These are phyloP conservation scores for Coniosporium tulheliwenetii DNA, from an alignment of 2,329 filamentous ascomycete species.

Conservation along the genomic window DNA sequence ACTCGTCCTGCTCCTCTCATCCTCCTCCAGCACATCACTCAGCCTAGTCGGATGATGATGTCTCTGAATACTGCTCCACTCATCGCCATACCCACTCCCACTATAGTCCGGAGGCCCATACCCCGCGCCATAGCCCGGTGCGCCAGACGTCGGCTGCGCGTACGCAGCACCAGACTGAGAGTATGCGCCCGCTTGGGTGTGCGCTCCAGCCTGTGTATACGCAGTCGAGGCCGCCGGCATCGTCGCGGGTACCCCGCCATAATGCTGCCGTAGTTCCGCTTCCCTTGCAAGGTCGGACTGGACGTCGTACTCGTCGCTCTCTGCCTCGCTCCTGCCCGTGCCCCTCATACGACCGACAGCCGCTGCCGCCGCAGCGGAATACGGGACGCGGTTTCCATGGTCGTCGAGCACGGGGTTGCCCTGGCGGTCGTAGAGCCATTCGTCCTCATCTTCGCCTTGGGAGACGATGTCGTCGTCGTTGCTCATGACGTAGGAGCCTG, in stretches of 20 bases:
- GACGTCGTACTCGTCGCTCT: constrained; percentile 40
- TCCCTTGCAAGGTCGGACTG: constrained; percentile 33
- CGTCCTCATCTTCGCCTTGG: constrained; percentile 59
- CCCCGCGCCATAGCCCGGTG: constrained; percentile 27
- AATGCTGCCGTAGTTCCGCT: constrained; percentile 29
- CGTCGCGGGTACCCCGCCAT: constrained; percentile 20
- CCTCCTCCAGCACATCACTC: constrained; percentile 78
- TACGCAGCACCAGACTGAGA: too few species aligned
- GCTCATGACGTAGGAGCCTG: not conserved
- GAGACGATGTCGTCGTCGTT: constrained; percentile 26
- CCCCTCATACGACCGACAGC: too few species aligned
- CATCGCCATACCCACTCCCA: constrained; percentile 31
- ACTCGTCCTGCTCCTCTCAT: constrained; percentile 37
- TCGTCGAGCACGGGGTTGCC: constrained; percentile 29
- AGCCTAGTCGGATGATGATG: constrained; percentile 81
- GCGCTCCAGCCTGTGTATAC: too few species aligned
- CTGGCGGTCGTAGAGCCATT: constrained; percentile 8
- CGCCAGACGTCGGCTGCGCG: too few species aligned
- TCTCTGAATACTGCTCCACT: constrained; percentile 55
- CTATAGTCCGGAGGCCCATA: constrained; percentile 45
- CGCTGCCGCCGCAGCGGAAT: too few species aligned
- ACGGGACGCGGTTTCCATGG: constrained; percentile 28
- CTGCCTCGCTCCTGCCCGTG: constrained; percentile 15
- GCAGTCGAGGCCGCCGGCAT: constrained; percentile 12
- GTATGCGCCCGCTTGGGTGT: too few species aligned